phyloP scores from a whole-genome alignment of 2,329 filamentous ascomycete genomes.

The Elsinoe necatrix region DNA sequence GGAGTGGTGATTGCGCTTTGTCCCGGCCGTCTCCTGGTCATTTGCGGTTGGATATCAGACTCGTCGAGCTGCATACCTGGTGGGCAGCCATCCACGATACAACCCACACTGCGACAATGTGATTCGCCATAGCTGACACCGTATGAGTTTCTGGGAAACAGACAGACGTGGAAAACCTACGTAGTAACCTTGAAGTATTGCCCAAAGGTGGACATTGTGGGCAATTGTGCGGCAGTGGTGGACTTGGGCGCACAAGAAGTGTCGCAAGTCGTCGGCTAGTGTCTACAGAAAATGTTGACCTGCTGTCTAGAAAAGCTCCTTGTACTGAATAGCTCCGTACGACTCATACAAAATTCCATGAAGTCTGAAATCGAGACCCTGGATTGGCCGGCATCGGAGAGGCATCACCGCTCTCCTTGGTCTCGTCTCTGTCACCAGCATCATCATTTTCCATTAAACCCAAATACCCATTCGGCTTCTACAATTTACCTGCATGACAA shows the following conservation, averaged over 20 bases:
- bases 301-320: background rate
- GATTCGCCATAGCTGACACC: conserved; percentile 66
- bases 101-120: conserved; percentile 86
- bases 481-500: no score
- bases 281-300: background rate
- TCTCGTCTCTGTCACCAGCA: no score
- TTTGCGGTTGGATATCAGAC: conserved; percentile 81
- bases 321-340: background rate
- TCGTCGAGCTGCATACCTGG: conserved; percentile 81
- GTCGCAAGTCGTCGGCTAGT: background rate
- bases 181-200: conserved; percentile 74
- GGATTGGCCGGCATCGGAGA: conserved; percentile 10
- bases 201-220: conserved; percentile 79
- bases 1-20: conserved; percentile 87
- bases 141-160: conserved; percentile 2
- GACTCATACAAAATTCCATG: conserved; percentile 10
- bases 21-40: conserved; percentile 81
- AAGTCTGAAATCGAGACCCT: conserved; percentile 5
- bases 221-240: background rate
- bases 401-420: background rate
- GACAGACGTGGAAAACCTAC: conserved; percentile 41
- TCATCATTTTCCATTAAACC: no score
- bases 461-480: background rate
- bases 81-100: conserved; percentile 88
- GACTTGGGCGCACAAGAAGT: background rate